These are phyloP conservation scores for Shiraia sp. DNA, from an alignment of 2,329 filamentous ascomycete species.

Conservation along the genomic window DNA sequence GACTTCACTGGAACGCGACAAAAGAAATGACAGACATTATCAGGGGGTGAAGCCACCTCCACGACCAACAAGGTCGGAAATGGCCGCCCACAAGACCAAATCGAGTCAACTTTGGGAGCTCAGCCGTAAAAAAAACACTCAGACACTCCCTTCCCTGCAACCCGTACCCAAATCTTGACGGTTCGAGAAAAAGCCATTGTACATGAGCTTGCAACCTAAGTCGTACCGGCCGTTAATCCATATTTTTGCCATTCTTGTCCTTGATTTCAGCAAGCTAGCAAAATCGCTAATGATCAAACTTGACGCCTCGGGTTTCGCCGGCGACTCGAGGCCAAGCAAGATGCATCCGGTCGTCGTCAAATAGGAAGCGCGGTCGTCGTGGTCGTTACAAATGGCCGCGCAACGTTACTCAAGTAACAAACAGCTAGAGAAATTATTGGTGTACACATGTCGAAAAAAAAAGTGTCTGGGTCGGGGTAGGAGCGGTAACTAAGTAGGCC, in stretches of 20 bases:
- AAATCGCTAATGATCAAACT: conserved; percentile 14
- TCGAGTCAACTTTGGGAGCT: conserved; percentile 6
- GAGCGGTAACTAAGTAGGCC: conserved; percentile 36
- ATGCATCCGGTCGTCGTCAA: conserved; percentile 16
- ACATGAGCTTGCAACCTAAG: conserved; percentile 25
- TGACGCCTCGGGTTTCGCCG: conserved; percentile 27
- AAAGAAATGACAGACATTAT: conserved; percentile 35
- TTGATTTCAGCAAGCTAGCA: conserved; percentile 5
- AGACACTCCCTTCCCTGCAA: conserved; percentile 6
- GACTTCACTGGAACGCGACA: conserved; percentile 28
- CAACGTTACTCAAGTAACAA: conserved; percentile 23
- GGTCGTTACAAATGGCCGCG: conserved; percentile 17
- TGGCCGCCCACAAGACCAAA: conserved; percentile 19
- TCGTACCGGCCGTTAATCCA: conserved; percentile 30
- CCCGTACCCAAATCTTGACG: conserved; percentile 18
- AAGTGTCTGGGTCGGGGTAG: conserved; percentile 33
- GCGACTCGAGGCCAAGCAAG: conserved; percentile 24
- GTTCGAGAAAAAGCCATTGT: conserved; percentile 16
- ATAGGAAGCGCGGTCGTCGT: conserved; percentile 10
- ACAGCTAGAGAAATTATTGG: conserved; percentile 23
- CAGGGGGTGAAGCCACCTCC: conserved; percentile 14
- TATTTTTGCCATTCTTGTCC: conserved; percentile 16
- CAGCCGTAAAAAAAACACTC: conserved; percentile 5
- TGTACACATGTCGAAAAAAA: conserved; percentile 30
- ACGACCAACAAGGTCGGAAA: conserved; percentile 6